phyloP scores from a whole-genome alignment of 148 eudicot genomes.

The Silene conica region DNA sequence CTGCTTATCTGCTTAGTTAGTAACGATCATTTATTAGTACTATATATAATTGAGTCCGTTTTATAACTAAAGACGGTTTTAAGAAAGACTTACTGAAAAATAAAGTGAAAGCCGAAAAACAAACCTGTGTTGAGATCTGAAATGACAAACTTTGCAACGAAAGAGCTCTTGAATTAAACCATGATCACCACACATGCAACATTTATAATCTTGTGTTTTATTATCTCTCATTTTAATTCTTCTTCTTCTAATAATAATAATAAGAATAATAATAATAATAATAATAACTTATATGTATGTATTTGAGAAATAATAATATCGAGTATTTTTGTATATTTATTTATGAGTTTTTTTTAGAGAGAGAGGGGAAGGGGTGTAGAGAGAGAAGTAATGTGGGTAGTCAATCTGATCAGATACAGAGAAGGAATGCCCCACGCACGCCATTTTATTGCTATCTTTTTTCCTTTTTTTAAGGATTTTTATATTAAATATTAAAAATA shows the following conservation, averaged over 20 bases:
- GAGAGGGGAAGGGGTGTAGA: background rate
- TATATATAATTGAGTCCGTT: no score
- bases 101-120: no score
- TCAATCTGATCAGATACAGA: no score
- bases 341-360: background rate
- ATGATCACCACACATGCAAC: constrained; percentile 84
- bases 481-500: no score
- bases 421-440: constrained; percentile 24
- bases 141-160: constrained; percentile 62
- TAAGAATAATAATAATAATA: constrained; percentile 4
- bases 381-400: no score
- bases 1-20: no score
- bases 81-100: no score
- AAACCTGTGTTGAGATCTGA: constrained; percentile 82
- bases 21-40: no score
- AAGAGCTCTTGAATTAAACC: constrained; percentile 66
- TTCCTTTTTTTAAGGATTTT: background rate
- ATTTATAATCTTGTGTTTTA: constrained; percentile 36
- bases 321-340: no score
- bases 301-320: background rate
- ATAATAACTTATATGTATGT: no score
- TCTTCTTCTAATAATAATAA: constrained; percentile 8
- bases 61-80: no score
- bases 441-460: constrained; percentile 24
- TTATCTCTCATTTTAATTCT: background rate